Evolutionary conservation across 495 filamentous ascomycete species (phyloP).

Genomic region (Corynascus novoguineensis): DNA sequence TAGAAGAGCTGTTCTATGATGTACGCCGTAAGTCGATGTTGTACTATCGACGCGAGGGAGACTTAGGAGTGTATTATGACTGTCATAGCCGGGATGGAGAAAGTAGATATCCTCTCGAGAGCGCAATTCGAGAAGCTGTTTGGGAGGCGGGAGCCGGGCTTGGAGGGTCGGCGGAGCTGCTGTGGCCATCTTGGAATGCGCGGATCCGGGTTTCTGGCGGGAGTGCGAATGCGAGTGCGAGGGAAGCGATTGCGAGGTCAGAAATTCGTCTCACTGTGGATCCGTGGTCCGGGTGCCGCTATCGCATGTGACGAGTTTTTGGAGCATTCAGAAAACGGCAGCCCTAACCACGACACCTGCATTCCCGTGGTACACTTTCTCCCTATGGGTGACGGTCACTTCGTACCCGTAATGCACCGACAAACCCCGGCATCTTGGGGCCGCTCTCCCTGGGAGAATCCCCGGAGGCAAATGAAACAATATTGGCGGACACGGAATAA

Average conservation of each 20-base stretch:
- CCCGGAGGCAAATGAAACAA: too few species aligned
- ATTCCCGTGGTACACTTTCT: too few species aligned
- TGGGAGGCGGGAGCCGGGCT: background rate
- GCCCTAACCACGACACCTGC: background rate
- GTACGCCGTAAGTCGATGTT: background rate
- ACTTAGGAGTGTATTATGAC: background rate
- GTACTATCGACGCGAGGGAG: background rate
- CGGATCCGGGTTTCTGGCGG: background rate
- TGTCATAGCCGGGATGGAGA: background rate
- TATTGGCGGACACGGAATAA: too few species aligned
- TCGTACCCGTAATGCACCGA: too few species aligned
- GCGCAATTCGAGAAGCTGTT: background rate
- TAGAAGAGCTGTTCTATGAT: background rate
- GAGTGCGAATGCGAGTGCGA: background rate
- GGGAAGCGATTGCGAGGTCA: background rate
- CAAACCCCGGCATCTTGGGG: too few species aligned
- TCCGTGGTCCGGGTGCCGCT: background rate
- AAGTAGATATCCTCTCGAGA: background rate
- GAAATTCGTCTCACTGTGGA: background rate
- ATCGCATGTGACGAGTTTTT: too few species aligned
- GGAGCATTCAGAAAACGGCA: background rate
- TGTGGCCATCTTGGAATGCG: slow-evolving; percentile 1
- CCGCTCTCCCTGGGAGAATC: too few species aligned
- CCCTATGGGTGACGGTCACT: too few species aligned
- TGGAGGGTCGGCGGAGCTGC: background rate